Evolutionary conservation across 2,329 filamentous ascomycete species (phyloP), one percentile per base, ranked within the genome.

Genomic region (Fusarium virguliforme): DNA sequence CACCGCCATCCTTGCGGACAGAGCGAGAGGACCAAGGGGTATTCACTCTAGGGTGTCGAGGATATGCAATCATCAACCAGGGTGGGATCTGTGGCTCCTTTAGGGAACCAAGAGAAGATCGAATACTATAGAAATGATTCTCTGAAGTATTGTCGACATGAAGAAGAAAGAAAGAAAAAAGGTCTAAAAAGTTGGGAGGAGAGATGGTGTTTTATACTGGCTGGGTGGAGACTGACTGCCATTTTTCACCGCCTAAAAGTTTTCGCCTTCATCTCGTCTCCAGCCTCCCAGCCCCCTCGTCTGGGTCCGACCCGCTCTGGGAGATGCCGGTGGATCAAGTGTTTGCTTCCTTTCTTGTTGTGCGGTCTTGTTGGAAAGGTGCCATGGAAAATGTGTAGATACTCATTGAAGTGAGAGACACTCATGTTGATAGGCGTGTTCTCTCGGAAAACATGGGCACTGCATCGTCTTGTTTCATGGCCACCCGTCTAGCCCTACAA

Each of bases 51-150:
- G 74, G 74, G 91, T 85, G 88, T 87, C 90, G 93, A 93, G 92
- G 93, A 93, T 91, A 89, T 93, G 78, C 79, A 84, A 35, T 75
- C 74, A 75, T 75, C 74, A 75, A 75, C 74, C 74, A 75, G 74
- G 74, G 91, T 95, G 89, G 90, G 90, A 89, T 94, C 92, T 95
- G 92, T 94, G 89, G 93, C 94, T 97, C 88, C 87, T 92, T 89
- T 94, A 88, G 90, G 90, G 89, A 95, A 92, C 90, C 94, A 92
- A 96, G 93, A 94, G 90, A 88, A 87, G 88, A 92, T 94, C 90
- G 90, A 93, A 88, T 91, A 95, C 94, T 97, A 94, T 95, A 97
- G 92, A 97, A 97, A 93, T 94, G 93, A 95, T 95, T 95, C 93
- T 53, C 50, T 71, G 83, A 87, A 87, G 85, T 88, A 88, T 88